phyloP scores from a whole-genome alignment of 2,329 filamentous ascomycete genomes.

The Conoideocrella luteorostrata region DNA sequence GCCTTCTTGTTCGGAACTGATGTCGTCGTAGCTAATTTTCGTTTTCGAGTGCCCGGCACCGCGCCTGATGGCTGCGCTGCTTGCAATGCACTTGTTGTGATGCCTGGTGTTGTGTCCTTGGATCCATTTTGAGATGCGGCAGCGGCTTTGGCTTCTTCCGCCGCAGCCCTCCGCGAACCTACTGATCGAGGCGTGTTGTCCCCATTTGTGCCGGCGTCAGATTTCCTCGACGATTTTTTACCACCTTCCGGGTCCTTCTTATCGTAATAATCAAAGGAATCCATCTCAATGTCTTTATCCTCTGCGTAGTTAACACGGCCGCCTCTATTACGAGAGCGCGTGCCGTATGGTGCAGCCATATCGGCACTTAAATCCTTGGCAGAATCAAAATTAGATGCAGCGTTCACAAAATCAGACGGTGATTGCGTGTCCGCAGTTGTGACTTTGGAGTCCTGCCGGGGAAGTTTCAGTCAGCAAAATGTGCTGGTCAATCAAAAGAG shows the following conservation, averaged over 20 bases:
- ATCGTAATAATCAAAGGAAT: conserved; percentile 65
- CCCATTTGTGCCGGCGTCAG: conserved; percentile 29
- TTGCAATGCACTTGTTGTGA: conserved; percentile 17
- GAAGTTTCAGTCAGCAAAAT: conserved; percentile 4
- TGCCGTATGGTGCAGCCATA: conserved; percentile 71
- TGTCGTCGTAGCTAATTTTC: conserved; percentile 58
- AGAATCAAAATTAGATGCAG: conserved; percentile 40
- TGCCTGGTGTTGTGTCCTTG: conserved; percentile 24
- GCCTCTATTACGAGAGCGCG: conserved; percentile 83
- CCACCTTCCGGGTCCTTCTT: conserved; percentile 46
- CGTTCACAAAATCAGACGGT: conserved; percentile 36
- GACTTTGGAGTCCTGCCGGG: conserved; percentile 27
- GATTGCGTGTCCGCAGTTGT: conserved; percentile 27
- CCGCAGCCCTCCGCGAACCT: conserved; percentile 35
- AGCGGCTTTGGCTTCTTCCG: conserved; percentile 33
- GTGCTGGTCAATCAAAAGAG: too few species aligned
- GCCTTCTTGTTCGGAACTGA: conserved; percentile 15
- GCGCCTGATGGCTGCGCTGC: conserved; percentile 45
- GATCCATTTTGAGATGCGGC: conserved; percentile 25
- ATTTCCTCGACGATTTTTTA: conserved; percentile 50
- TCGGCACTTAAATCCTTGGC: conserved; percentile 46
- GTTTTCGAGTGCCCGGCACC: conserved; percentile 63
- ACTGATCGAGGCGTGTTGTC: conserved; percentile 29
- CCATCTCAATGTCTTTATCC: conserved; percentile 82
- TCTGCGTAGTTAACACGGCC: conserved; percentile 94